Conservation (phyloP, 768 basidiomycete species). For the Xerocomellus intermedius region DNA sequence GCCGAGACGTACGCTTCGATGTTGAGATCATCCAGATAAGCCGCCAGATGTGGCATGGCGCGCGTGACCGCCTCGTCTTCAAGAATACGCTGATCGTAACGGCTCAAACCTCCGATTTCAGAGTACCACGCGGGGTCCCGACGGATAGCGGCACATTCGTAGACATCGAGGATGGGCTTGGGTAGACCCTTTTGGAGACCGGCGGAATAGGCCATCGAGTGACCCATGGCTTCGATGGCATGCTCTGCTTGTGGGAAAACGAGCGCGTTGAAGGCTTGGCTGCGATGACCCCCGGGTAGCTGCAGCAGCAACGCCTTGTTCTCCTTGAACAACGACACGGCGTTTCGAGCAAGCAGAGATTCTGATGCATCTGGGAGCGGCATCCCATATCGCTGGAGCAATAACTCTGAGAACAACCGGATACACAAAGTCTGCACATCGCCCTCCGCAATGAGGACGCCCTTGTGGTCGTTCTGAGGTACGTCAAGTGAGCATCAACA, state of each 20-base stretch:
- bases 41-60: conserved; percentile 33
- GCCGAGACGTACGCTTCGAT: conserved; percentile 52
- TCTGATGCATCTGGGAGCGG: conserved; percentile 44
- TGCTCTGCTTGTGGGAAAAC: conserved; percentile 55
- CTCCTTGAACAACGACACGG: conserved; percentile 45
- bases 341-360: conserved; percentile 54
- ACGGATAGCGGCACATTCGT: conserved; percentile 41
- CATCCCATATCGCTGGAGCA: conserved; percentile 52
- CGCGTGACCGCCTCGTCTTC: conserved; percentile 41
- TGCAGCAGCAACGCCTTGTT: conserved; percentile 39
- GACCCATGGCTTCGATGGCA: conserved; percentile 59
- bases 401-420: conserved; percentile 56
- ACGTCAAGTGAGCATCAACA: conserved; percentile 12
- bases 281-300: conserved; percentile 28
- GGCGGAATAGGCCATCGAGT: conserved; percentile 60
- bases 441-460: conserved; percentile 61
- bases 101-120: background rate
- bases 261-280: conserved; percentile 44
- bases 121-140: conserved; percentile 2
- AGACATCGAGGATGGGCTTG: conserved; percentile 52
- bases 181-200: conserved; percentile 45
- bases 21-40: conserved; percentile 43
- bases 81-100: conserved; percentile 46
- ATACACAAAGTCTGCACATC: conserved; percentile 52
- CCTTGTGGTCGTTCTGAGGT: conserved; percentile 34